These are phyloP conservation scores for Ottelia alismoides DNA, from an alignment of 106 monocot species.

Conservation along the genomic window DNA sequence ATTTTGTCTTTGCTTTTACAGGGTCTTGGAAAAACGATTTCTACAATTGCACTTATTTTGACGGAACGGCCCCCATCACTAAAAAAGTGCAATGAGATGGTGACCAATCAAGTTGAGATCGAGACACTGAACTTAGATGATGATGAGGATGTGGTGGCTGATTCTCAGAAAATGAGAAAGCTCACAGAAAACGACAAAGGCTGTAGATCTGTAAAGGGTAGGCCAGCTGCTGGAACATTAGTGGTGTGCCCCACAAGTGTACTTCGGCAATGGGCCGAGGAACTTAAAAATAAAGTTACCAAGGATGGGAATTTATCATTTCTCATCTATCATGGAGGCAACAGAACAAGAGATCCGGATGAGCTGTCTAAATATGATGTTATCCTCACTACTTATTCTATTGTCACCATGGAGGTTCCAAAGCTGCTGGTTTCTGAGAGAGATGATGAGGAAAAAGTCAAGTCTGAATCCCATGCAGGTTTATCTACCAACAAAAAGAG, in stretches of 20 bases:
- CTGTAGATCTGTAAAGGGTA: constrained; percentile 23
- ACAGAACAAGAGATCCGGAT: constrained; percentile 72
- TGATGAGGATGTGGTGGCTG: constrained; percentile 32
- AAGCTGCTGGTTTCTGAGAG: constrained; percentile 49
- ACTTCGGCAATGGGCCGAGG: constrained; percentile 92
- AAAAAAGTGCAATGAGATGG: constrained; percentile 10
- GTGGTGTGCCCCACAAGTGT: constrained; percentile 97
- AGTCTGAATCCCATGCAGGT: constrained; percentile 10
- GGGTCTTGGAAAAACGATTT: constrained; percentile 93
- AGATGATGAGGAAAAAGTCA: constrained; percentile 50
- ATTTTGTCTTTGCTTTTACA: constrained; percentile 12
- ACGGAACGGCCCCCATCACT: constrained; percentile 52
- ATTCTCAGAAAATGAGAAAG: constrained; percentile 4
- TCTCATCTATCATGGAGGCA: constrained; percentile 84
- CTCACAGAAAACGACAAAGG: constrained; percentile 15
- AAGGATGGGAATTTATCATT: constrained; percentile 54
- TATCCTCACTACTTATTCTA: constrained; percentile 88
- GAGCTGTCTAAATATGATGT: constrained; percentile 91
- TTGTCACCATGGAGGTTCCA: constrained; percentile 91
- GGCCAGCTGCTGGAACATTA: constrained; percentile 84
- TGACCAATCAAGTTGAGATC: constrained; percentile 18
- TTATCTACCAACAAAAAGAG: constrained; percentile 31
- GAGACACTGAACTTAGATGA: constrained; percentile 65
- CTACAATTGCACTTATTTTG: constrained; percentile 83
- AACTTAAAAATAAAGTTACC: constrained; percentile 66